Conservation (phyloP, 805 yeast genomes). For the Saturnispora gosingensis region DNA sequence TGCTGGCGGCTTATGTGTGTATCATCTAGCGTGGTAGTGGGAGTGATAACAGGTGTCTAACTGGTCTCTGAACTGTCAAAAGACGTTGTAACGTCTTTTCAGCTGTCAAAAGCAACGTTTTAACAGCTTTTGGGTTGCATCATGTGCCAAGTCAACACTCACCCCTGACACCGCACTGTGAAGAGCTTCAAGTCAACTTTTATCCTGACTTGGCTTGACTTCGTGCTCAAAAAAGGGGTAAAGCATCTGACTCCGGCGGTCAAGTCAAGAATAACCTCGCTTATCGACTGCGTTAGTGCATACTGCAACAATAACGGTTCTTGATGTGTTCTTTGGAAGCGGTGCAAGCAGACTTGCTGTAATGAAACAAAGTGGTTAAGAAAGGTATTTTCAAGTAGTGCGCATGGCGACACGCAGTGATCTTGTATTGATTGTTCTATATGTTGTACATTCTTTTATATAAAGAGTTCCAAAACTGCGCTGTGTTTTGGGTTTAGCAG, state of each 20-base stretch:
- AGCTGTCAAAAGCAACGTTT: slow-evolving; percentile 2
- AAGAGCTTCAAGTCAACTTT: not conserved
- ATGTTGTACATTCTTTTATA: too few species aligned
- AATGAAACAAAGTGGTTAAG: too few species aligned
- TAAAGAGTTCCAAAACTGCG: too few species aligned
- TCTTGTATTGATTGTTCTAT: too few species aligned
- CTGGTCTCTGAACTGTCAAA: not conserved
- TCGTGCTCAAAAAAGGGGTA: not conserved
- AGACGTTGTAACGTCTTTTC: not conserved
- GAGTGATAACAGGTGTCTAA: not conserved
- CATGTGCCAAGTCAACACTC: not conserved
- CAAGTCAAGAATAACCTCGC: not conserved
- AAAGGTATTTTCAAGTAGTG: too few species aligned
- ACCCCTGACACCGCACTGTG: slow-evolving; percentile 2
- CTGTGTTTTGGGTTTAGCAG: too few species aligned
- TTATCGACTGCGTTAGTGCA: not conserved
- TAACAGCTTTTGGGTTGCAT: not conserved
- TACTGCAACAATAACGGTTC: not conserved
- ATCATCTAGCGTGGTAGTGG: not conserved
- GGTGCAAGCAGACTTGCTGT: too few species aligned
- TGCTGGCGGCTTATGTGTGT: not conserved
- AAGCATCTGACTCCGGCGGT: not conserved
- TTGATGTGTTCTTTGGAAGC: too few species aligned
- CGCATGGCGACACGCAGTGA: too few species aligned
- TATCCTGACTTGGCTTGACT: not conserved